These are phyloP conservation scores for Suillus fuscotomentosus DNA, from an alignment of 768 basidiomycete genomes.

Conservation along the genomic window DNA sequence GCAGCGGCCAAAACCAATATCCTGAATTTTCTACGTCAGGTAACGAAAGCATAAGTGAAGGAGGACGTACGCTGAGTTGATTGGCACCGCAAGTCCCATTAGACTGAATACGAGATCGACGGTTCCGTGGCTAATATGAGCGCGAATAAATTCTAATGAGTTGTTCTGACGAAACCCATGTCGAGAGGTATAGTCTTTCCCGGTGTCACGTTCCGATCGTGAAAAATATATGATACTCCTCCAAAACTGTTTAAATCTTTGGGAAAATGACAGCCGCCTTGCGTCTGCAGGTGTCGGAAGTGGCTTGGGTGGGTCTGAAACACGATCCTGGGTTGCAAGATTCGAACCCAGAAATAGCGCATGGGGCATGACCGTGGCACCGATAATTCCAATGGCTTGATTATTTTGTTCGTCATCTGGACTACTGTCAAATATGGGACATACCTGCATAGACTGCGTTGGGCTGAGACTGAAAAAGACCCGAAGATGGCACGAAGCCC, in stretches of 20 bases:
- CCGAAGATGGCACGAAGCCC: slow-evolving; percentile 35
- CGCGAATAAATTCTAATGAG: slow-evolving; percentile 32
- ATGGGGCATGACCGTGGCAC: slow-evolving; percentile 63
- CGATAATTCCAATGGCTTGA: slow-evolving; percentile 38
- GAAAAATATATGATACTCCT: slow-evolving; percentile 9
- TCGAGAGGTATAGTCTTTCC: slow-evolving; percentile 8
- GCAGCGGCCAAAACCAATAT: slow-evolving; percentile 37
- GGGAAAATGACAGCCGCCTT: not conserved
- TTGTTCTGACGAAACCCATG: slow-evolving; percentile 31
- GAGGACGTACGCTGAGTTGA: slow-evolving; percentile 38
- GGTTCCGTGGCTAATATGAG: slow-evolving; percentile 42
- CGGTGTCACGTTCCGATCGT: slow-evolving; percentile 6
- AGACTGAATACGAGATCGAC: slow-evolving; percentile 46
- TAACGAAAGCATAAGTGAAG: not conserved
- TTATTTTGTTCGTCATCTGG: slow-evolving; percentile 17
- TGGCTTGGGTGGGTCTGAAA: slow-evolving; percentile 20
- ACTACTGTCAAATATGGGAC: not conserved
- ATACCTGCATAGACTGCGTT: slow-evolving; percentile 33
- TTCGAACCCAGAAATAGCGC: slow-evolving; percentile 53
- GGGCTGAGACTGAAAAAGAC: slow-evolving; percentile 37
- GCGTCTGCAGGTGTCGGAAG: slow-evolving; percentile 10
- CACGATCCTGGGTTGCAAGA: slow-evolving; percentile 48
- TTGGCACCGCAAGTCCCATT: slow-evolving; percentile 44
- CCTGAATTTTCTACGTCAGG: slow-evolving; percentile 11
- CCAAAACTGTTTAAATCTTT: slow-evolving; percentile 2